These are phyloP conservation scores for Neospermospora avenae DNA, from an alignment of 2,329 filamentous ascomycete genomes.

Conservation along the genomic window DNA sequence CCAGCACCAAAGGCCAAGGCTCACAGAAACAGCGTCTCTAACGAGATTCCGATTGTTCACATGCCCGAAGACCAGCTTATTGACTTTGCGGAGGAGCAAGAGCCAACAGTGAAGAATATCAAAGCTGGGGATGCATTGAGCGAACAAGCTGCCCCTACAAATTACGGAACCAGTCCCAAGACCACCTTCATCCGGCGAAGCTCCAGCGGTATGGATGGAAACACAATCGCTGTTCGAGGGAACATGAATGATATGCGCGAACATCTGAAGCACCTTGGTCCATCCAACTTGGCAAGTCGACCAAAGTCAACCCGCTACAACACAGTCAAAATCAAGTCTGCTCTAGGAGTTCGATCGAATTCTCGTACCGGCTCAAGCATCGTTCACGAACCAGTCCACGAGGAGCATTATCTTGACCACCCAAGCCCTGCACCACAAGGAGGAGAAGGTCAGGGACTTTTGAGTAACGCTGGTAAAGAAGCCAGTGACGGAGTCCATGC, in stretches of 20 bases:
- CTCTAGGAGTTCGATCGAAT: slow-evolving; percentile 22
- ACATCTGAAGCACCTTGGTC: slow-evolving; percentile 62
- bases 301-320: slow-evolving; percentile 60
- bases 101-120: slow-evolving; percentile 17
- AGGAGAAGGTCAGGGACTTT: slow-evolving; percentile 51
- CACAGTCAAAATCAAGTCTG: slow-evolving; percentile 65
- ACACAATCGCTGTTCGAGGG: slow-evolving; percentile 53
- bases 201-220: slow-evolving; percentile 53
- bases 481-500: slow-evolving; percentile 65
- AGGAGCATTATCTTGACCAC: slow-evolving; percentile 40
- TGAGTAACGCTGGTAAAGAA: slow-evolving; percentile 51
- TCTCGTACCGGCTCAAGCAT: slow-evolving; percentile 38
- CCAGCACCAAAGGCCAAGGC: slow-evolving; percentile 66
- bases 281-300: slow-evolving; percentile 63
- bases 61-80: slow-evolving; percentile 38
- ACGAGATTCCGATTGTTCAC: slow-evolving; percentile 35
- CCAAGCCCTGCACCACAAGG: slow-evolving; percentile 42
- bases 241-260: slow-evolving; percentile 61
- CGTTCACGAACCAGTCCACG: slow-evolving; percentile 38
- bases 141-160: slow-evolving; percentile 15
- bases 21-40: slow-evolving; percentile 51
- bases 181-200: slow-evolving; percentile 58
- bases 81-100: slow-evolving; percentile 46
- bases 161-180: slow-evolving; percentile 33
- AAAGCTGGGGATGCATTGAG: slow-evolving; percentile 15